These are phyloP conservation scores for Ustilago crameri DNA, from an alignment of 1,284 basidiomycete genomes.

Conservation along the genomic window DNA sequence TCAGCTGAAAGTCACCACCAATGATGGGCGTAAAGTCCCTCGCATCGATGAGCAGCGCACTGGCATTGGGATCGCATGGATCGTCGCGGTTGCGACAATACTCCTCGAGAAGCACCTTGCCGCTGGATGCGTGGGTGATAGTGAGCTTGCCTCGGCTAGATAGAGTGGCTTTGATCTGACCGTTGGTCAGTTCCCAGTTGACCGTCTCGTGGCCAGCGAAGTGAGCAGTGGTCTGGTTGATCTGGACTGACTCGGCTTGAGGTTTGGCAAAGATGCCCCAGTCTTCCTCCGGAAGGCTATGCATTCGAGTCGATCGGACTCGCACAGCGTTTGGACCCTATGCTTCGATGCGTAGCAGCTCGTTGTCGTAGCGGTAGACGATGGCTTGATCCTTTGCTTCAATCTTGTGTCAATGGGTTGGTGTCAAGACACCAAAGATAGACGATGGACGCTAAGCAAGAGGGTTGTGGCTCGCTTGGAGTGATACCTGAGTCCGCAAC, in stretches of 20 bases:
- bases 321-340: slow-evolving; percentile 30
- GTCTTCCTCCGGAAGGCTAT: slow-evolving; percentile 5
- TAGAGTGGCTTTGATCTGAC: slow-evolving; percentile 20
- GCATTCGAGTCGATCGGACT: slow-evolving; percentile 6
- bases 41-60: slow-evolving; percentile 34
- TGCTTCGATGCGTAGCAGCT: slow-evolving; percentile 23
- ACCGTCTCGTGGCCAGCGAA: too few species aligned
- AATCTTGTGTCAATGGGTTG: too few species aligned
- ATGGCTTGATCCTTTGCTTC: neutral
- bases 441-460: too few species aligned
- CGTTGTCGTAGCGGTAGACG: slow-evolving; percentile 19
- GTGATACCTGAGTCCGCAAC: too few species aligned
- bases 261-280: slow-evolving; percentile 21
- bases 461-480: too few species aligned
- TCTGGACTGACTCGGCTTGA: neutral
- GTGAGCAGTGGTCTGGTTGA: neutral
- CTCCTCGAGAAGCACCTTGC: slow-evolving; percentile 25
- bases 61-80: slow-evolving; percentile 25
- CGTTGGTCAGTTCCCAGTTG: slow-evolving; percentile 7
- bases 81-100: slow-evolving; percentile 25
- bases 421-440: too few species aligned
- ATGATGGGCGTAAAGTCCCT: slow-evolving; percentile 21
- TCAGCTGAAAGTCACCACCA: slow-evolving; percentile 23
- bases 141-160: slow-evolving; percentile 18
- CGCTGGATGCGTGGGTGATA: slow-evolving; percentile 2